phyloP scores from a whole-genome alignment of 306 rosid species.

The Ormosia emarginata region DNA sequence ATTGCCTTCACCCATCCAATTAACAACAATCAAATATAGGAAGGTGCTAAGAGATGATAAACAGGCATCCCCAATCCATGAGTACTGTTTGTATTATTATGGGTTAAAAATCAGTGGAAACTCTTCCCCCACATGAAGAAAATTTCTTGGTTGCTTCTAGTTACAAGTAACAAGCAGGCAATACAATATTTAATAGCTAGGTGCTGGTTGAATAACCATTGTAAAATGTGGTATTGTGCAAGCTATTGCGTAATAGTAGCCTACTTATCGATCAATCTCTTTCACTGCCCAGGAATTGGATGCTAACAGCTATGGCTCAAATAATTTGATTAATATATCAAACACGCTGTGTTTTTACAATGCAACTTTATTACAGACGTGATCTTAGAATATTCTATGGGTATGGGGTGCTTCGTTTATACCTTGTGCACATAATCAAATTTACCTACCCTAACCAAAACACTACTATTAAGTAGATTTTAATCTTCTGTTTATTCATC shows the following conservation, averaged over 20 bases:
- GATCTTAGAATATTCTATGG: background rate
- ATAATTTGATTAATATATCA: background rate
- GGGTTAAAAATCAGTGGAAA: no score
- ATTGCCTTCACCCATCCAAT: background rate
- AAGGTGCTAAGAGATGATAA: background rate
- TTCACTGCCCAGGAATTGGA: background rate
- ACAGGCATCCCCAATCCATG: no score
- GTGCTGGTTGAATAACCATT: no score
- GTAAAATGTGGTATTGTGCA: no score
- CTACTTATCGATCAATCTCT: background rate
- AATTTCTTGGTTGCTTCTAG: background rate
- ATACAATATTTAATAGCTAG: no score
- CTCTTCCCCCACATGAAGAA: background rate
- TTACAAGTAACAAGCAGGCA: background rate
- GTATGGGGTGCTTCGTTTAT: background rate
- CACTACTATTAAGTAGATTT: background rate
- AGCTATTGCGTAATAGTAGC: no score
- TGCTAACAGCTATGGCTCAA: background rate
- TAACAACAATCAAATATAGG: background rate
- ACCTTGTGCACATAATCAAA: background rate
- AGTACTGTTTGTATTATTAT: background rate
- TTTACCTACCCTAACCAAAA: background rate
- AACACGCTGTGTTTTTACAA: background rate
- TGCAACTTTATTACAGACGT: background rate
- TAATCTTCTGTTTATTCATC: background rate